Percentiles rank a stretch among this genome's conserved stretches.
These are phyloP conservation scores for Adansonia rubrostipa DNA, from an alignment of 441 rosid species.

Conservation along the genomic window DNA sequence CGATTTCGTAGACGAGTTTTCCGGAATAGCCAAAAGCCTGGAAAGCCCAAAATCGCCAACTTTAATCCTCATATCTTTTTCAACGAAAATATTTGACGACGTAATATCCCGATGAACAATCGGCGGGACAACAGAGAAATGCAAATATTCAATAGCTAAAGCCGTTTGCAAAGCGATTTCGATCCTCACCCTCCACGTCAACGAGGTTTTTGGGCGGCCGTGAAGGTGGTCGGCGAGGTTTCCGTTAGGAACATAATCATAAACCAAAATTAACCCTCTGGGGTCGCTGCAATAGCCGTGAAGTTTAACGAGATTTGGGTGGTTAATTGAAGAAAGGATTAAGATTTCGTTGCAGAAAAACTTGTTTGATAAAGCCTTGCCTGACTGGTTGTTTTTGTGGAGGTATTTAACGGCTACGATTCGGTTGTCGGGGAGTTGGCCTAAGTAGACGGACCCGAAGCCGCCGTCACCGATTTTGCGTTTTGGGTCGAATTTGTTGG, in stretches of 20 bases:
- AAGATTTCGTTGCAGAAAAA: not conserved
- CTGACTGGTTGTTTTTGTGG: not conserved
- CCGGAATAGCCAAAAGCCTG: not conserved
- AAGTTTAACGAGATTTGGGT: conserved; percentile 8
- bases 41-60: conserved; percentile 7
- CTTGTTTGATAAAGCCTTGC: not conserved
- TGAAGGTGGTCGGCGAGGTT: not conserved
- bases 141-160: not conserved
- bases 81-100: not conserved
- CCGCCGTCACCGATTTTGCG: conserved; percentile 89
- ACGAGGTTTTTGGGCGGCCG: not conserved
- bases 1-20: not conserved
- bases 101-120: conserved; percentile 3
- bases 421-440: not conserved
- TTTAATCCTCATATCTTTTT: conserved; percentile 1
- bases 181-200: not conserved
- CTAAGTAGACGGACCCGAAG: conserved; percentile 32
- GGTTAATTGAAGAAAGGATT: conserved; percentile 3
- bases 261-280: conserved; percentile 5
- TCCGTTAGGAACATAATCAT: conserved; percentile 1
- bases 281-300: conserved; percentile 10
- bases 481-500: conserved; percentile 69
- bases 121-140: not conserved
- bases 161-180: not conserved
- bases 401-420: not conserved